These are phyloP conservation scores for Boletus vinaceobasis DNA, from an alignment of 768 basidiomycete species.

Conservation along the genomic window DNA sequence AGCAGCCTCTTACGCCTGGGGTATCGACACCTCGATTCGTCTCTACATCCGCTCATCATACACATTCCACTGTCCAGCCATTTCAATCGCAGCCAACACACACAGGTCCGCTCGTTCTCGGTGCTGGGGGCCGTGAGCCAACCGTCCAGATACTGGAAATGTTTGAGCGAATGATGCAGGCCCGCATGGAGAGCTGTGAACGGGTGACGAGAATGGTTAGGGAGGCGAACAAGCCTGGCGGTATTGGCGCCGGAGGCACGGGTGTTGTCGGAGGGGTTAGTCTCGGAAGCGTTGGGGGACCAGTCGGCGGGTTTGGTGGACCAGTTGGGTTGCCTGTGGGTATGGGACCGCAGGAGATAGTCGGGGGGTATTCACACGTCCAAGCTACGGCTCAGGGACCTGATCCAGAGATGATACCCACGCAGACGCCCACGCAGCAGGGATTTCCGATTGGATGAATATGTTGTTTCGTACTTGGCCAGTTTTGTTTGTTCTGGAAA, in stretches of 20 bases:
- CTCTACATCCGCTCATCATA: slow-evolving; percentile 12
- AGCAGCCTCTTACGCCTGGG: slow-evolving; percentile 10
- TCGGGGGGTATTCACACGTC: slow-evolving; percentile 12
- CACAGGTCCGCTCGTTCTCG: slow-evolving; percentile 26
- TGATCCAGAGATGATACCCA: slow-evolving; percentile 9
- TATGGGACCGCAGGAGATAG: slow-evolving; percentile 21
- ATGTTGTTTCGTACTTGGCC: background rate
- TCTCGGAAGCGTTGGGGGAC: slow-evolving; percentile 26
- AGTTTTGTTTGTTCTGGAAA: background rate
- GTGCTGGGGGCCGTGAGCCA: slow-evolving; percentile 34
- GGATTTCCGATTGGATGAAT: slow-evolving; percentile 23
- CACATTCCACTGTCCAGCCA: slow-evolving; percentile 6
- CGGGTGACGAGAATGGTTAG: slow-evolving; percentile 56
- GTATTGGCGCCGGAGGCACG: slow-evolving; percentile 5
- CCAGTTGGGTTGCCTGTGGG: slow-evolving; percentile 23
- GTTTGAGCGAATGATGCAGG: slow-evolving; percentile 71
- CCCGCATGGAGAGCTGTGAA: slow-evolving; percentile 74
- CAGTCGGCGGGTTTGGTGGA: slow-evolving; percentile 30
- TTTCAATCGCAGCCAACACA: slow-evolving; percentile 12
- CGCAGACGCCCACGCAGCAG: slow-evolving; percentile 17
- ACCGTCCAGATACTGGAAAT: slow-evolving; percentile 57
- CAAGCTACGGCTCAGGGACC: slow-evolving; percentile 9
- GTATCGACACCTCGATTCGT: slow-evolving; percentile 5
- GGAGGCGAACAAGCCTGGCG: slow-evolving; percentile 26
- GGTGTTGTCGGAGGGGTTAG: slow-evolving; percentile 7